Evolutionary conservation across 2,329 filamentous ascomycete species (phyloP).

Genomic region (Acrocalymma vagum): DNA sequence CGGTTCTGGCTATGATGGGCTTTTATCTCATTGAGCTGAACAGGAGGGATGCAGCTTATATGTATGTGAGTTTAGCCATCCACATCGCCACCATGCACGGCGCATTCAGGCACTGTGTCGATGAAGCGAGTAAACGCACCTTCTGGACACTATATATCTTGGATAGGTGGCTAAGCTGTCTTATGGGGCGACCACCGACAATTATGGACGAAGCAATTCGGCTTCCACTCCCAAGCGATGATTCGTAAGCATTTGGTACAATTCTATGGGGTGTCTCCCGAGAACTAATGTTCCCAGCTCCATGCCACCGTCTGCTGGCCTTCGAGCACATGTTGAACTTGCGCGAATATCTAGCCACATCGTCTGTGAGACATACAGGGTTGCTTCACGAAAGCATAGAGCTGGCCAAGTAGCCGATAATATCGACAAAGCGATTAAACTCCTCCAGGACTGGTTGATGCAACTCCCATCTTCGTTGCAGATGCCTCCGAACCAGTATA

Average conservation of each 20-base stretch:
- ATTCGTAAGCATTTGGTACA: conserved; percentile 22
- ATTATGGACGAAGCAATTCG: conserved; percentile 35
- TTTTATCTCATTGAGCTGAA: conserved; percentile 40
- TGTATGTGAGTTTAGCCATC: conserved; percentile 34
- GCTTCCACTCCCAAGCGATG: conserved; percentile 28
- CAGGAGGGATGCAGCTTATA: conserved; percentile 34
- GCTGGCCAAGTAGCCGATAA: conserved; percentile 12
- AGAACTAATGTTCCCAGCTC: conserved; percentile 18
- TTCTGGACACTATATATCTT: conserved; percentile 37
- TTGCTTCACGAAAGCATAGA: conserved; percentile 23
- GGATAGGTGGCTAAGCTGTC: conserved; percentile 34
- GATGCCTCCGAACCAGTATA: conserved; percentile 9
- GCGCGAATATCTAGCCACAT: conserved; percentile 32
- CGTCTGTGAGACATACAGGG: conserved; percentile 35
- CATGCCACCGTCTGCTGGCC: conserved; percentile 29
- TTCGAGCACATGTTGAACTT: conserved; percentile 32
- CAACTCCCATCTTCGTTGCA: conserved; percentile 25
- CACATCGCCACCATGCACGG: conserved; percentile 36
- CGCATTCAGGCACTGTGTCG: conserved; percentile 22
- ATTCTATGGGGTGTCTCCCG: not conserved
- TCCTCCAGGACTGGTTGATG: conserved; percentile 28
- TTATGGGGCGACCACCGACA: conserved; percentile 35
- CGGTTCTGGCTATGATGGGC: conserved; percentile 34
- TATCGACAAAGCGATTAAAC: conserved; percentile 27
- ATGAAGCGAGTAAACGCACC: conserved; percentile 28